These are phyloP conservation scores for Trichomonascaceae sp. DNA, from an alignment of 1,139 yeast genomes.

Conservation along the genomic window DNA sequence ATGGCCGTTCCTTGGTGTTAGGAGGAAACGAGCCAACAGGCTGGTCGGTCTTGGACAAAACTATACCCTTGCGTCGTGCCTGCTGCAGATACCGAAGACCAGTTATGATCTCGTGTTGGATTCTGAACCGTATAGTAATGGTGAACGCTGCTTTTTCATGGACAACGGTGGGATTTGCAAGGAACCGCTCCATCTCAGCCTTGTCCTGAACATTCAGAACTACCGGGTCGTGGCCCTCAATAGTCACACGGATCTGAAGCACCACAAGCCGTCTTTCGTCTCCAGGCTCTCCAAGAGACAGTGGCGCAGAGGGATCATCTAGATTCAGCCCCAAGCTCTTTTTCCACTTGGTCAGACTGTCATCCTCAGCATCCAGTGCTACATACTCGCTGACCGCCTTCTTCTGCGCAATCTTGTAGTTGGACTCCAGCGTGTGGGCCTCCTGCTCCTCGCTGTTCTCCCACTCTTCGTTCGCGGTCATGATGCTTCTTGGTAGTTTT, in stretches of 20 bases:
- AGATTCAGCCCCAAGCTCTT: slow-evolving; percentile 58
- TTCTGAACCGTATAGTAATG: slow-evolving; percentile 62
- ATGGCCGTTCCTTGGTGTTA: slow-evolving; percentile 70
- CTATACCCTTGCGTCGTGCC: slow-evolving; percentile 75
- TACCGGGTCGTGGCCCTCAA: slow-evolving; percentile 40
- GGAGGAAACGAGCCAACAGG: slow-evolving; percentile 90
- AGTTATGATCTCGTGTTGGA: slow-evolving; percentile 84
- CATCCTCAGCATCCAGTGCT: slow-evolving; percentile 75
- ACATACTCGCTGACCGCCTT: slow-evolving; percentile 79
- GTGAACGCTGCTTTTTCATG: slow-evolving; percentile 71
- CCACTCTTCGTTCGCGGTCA: slow-evolving; percentile 5
- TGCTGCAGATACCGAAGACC: slow-evolving; percentile 80
- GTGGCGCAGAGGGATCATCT: slow-evolving; percentile 22
- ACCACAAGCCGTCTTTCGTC: slow-evolving; percentile 72
- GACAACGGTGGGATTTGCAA: slow-evolving; percentile 52
- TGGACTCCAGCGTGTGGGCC: slow-evolving; percentile 8
- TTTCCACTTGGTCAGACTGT: slow-evolving; percentile 86
- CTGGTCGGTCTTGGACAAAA: slow-evolving; percentile 77
- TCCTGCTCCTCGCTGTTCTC: slow-evolving; percentile 8
- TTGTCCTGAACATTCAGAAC: slow-evolving; percentile 46
- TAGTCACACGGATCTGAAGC: slow-evolving; percentile 57
- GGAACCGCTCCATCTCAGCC: slow-evolving; percentile 24
- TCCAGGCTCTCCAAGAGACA: slow-evolving; percentile 35
- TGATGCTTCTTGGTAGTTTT: no score
- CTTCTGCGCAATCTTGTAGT: slow-evolving; percentile 67